Percentiles rank a stretch among this genome's conserved stretches.
phyloP scores from a whole-genome alignment of 306 rosid species.

The Quercus dentata region DNA sequence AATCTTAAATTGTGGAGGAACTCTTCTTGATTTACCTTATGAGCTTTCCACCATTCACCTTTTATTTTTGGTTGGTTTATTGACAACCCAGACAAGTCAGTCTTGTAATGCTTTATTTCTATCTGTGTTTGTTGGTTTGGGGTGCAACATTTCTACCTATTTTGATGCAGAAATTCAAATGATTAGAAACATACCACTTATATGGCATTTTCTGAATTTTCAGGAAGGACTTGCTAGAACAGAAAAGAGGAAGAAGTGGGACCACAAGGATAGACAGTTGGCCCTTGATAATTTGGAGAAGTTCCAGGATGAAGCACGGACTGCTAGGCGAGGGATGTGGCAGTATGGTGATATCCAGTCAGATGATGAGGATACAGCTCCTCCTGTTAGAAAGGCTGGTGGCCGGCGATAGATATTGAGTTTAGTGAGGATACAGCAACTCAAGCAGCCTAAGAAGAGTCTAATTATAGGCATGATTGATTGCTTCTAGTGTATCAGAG shows the following conservation, averaged over 20 bases:
- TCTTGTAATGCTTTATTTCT: neutral
- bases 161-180: neutral
- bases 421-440: constrained; percentile 24
- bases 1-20: neutral
- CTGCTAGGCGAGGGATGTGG: constrained; percentile 78
- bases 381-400: constrained; percentile 63
- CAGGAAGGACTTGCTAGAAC: constrained; percentile 91
- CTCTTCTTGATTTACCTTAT: neutral
- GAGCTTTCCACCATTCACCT: neutral
- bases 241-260: constrained; percentile 81
- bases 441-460: constrained; percentile 26
- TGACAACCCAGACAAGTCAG: neutral
- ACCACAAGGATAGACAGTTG: constrained; percentile 55
- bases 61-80: neutral
- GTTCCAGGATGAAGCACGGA: constrained; percentile 77
- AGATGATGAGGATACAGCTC: constrained; percentile 74
- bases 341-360: constrained; percentile 88
- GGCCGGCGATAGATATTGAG: constrained; percentile 58
- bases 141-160: neutral
- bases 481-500: constrained; percentile 33
- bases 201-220: constrained; percentile 21
- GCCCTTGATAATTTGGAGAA: constrained; percentile 74
- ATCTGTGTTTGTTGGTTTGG: neutral
- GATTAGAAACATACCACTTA: neutral
- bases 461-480: constrained; percentile 40